Percentiles rank a stretch among this genome's conserved stretches.
Conservation (phyloP, 2,329 filamentous ascomycete genomes). For the Pleomassaria siparia region DNA sequence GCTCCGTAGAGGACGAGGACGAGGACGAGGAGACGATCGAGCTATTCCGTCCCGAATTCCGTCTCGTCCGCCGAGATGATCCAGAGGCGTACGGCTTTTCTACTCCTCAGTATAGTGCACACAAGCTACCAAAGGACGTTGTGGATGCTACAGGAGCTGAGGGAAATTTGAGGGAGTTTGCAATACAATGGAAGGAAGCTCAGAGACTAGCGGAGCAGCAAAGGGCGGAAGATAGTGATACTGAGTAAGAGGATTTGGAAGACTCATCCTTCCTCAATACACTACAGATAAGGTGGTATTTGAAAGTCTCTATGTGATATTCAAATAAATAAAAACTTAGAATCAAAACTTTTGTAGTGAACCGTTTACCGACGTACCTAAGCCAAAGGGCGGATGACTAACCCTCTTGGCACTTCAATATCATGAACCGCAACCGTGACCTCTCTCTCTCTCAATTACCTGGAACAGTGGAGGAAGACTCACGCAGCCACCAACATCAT, state of each 20-base stretch:
- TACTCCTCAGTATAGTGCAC: conserved; percentile 86
- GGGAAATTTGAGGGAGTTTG: conserved; percentile 72
- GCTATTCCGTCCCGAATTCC: conserved; percentile 64
- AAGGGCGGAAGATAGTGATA: conserved; percentile 40
- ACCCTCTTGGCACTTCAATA: background rate
- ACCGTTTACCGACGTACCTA: no score
- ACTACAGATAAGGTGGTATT: no score
- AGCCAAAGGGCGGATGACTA: no score
- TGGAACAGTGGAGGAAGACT: background rate
- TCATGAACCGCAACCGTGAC: background rate
- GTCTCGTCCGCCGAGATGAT: conserved; percentile 80
- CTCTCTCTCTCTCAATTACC: no score
- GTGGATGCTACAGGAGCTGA: conserved; percentile 68
- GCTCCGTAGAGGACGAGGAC: conserved; percentile 12
- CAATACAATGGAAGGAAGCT: conserved; percentile 51
- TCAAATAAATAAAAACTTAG: no score
- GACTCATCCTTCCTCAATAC: no score
- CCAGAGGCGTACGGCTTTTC: conserved; percentile 86
- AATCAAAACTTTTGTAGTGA: no score
- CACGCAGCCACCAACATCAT: conserved; percentile 41
- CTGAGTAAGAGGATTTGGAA: conserved; percentile 24
- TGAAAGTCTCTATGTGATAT: no score
- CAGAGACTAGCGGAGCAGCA: conserved; percentile 46
- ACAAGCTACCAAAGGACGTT: conserved; percentile 92
- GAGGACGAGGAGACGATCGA: conserved; percentile 9